These are phyloP conservation scores for Vigna angularis DNA, from an alignment of 306 rosid genomes.

Conservation along the genomic window DNA sequence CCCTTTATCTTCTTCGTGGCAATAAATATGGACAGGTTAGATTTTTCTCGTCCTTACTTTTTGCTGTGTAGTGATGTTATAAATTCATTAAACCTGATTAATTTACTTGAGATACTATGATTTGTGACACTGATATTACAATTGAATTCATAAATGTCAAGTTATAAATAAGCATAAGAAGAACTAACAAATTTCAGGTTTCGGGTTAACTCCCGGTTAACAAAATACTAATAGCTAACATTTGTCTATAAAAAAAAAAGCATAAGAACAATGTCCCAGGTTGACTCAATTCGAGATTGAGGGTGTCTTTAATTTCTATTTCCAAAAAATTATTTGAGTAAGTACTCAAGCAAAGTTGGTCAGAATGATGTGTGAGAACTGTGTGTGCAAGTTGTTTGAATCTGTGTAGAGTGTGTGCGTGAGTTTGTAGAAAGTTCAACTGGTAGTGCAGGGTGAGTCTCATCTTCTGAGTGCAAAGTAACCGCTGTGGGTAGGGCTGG, in stretches of 20 bases:
- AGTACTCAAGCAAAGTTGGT: background rate
- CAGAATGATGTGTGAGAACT: no score
- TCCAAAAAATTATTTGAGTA: background rate
- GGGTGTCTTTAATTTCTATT: background rate
- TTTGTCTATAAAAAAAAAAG: no score
- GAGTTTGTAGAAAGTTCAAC: no score
- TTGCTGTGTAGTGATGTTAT: background rate
- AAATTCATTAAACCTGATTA: background rate
- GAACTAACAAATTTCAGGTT: no score
- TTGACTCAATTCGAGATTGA: background rate
- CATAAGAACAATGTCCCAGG: background rate
- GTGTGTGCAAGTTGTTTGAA: no score
- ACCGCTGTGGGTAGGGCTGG: no score
- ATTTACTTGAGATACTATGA: background rate
- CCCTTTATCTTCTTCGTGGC: slow-evolving; percentile 79
- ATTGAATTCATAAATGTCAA: background rate
- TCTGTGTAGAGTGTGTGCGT: no score
- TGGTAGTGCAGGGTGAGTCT: no score
- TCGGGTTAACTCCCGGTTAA: no score
- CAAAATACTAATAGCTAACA: no score
- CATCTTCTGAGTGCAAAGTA: no score
- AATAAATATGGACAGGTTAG: slow-evolving; percentile 72
- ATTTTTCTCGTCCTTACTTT: slow-evolving; percentile 4
- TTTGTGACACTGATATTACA: slow-evolving; percentile 22
- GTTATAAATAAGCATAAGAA: background rate